Base-by-base conservation (phyloP, 2,329 filamentous ascomycete species). In the Microsporum ferrugineum region DNA sequence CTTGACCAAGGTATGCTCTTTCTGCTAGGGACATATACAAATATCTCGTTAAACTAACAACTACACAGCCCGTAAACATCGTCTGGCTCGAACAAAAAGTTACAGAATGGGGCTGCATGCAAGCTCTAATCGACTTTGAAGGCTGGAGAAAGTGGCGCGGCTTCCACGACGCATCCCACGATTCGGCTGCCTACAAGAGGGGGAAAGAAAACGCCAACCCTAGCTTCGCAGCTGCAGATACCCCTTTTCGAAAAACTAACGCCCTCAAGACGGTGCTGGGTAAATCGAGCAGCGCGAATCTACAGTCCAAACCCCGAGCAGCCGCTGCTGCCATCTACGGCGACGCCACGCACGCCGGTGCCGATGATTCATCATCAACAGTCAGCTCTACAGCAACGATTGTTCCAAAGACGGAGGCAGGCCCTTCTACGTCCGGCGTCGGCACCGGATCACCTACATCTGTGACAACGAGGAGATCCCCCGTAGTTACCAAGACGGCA, bases 91-190 rank as follows among this genome's bases (percentile, higher is more conserved):
- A 96, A 73, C 85, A 92, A 62, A 99, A 99, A 74, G 91, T 97
- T 67, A 96, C 95, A 77, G 94, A 99, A 79, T 99, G 94, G 94
- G 94, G 94, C 61, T 97, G 94, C 78, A 99, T 99, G 94, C 94
- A 97, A 78, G 94, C 94, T 7, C 82, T 99, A 29, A 97, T 99
- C 70, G 94, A 99, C 77, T 97, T 94, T 72, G 92, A 97, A 72
- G 94, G 94, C 64, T 99, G 94, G 94, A 84, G 91, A 60, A 90
- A 90, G 74, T 99, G 94, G 94, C 96, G 96, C 73, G 89, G 94
- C 69, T 92, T 89, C 39, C n/a, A 38, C 23, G 38, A 57, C 38
- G 10, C 14, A 5, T 41, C 55, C 39, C 12, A 10, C 14, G n/a
- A 7, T 14, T 12, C 49, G 12, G 14, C 6, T 6, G 14, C 17